Evolutionary conservation across 495 filamentous ascomycete species (phyloP).

Genomic region (Penicillium herquei): DNA sequence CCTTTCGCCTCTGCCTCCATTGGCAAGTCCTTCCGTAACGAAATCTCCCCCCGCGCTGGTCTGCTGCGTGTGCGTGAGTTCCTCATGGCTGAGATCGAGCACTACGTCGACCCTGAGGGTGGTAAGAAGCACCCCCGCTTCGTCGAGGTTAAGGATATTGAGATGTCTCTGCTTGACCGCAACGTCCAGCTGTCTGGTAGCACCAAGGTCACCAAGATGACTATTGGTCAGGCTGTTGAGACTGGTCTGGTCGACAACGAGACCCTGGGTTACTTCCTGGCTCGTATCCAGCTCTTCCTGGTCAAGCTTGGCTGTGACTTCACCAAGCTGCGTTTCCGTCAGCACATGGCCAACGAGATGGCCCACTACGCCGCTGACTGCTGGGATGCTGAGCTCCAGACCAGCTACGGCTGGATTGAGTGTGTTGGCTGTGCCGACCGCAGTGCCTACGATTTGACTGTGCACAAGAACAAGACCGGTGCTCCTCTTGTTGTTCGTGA

Average conservation of each 20-base stretch:
- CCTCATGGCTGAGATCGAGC: slow-evolving; percentile 74
- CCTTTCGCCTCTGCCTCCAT: slow-evolving; percentile 73
- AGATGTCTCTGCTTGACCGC: slow-evolving; percentile 67
- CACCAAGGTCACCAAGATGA: slow-evolving; percentile 57
- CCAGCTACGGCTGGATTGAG: slow-evolving; percentile 82
- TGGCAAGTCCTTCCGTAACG: slow-evolving; percentile 75
- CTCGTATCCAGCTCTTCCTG: slow-evolving; percentile 73
- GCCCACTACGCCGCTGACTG: slow-evolving; percentile 83
- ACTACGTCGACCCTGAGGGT: slow-evolving; percentile 68
- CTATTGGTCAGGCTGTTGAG: slow-evolving; percentile 71
- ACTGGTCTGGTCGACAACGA: slow-evolving; percentile 74
- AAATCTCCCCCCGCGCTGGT: slow-evolving; percentile 67
- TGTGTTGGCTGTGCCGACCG: slow-evolving; percentile 83
- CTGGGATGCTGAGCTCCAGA: slow-evolving; percentile 80
- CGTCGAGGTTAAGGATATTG: slow-evolving; percentile 58
- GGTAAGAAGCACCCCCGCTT: slow-evolving; percentile 70
- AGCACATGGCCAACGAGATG: slow-evolving; percentile 83
- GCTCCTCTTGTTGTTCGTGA: slow-evolving; percentile 70
- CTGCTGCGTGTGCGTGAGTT: slow-evolving; percentile 70
- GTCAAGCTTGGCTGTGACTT: slow-evolving; percentile 66
- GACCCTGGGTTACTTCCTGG: slow-evolving; percentile 85
- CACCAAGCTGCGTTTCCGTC: slow-evolving; percentile 74
- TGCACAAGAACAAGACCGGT: slow-evolving; percentile 79
- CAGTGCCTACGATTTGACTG: slow-evolving; percentile 75
- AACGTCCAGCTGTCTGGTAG: slow-evolving; percentile 67